Conservation (phyloP, 768 basidiomycete genomes). For the Leccinum subgranulosum region DNA sequence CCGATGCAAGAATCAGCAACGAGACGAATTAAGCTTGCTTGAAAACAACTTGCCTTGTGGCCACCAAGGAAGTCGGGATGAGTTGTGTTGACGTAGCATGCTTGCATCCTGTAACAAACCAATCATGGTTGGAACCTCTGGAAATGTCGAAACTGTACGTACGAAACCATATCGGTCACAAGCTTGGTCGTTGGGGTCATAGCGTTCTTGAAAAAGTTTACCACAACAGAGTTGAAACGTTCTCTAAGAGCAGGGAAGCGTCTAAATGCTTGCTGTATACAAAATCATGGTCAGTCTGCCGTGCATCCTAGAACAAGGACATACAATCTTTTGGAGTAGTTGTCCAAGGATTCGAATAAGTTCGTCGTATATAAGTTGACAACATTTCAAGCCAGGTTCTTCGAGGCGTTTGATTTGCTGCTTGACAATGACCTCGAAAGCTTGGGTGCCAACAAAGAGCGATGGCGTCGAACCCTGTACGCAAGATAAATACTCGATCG, state of each 20-base stretch:
- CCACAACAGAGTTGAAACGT: slow-evolving; percentile 92
- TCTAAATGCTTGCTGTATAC: slow-evolving; percentile 83
- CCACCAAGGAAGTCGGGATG: slow-evolving; percentile 98
- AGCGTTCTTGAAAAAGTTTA: slow-evolving; percentile 92
- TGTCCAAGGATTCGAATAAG: slow-evolving; percentile 94
- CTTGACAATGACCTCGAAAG: slow-evolving; percentile 98
- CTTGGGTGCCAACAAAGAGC: slow-evolving; percentile 93
- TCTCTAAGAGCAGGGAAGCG: slow-evolving; percentile 96
- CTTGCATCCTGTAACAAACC: slow-evolving; percentile 74
- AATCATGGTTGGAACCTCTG: background rate
- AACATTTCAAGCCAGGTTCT: slow-evolving; percentile 91
- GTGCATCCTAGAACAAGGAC: slow-evolving; percentile 23
- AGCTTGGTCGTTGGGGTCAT: slow-evolving; percentile 96
- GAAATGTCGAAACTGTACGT: slow-evolving; percentile 32
- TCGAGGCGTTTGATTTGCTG: slow-evolving; percentile 97
- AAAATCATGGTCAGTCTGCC: slow-evolving; percentile 1
- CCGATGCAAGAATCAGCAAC: slow-evolving; percentile 4
- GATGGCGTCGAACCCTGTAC: slow-evolving; percentile 89
- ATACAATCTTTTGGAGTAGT: slow-evolving; percentile 83
- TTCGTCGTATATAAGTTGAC: slow-evolving; percentile 95
- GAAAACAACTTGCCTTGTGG: slow-evolving; percentile 58
- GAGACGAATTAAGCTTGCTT: background rate
- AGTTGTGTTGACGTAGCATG: slow-evolving; percentile 98
- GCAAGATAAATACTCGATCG: background rate
- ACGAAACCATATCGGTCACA: slow-evolving; percentile 90